Evolutionary conservation across 805 yeast genomes (phyloP).

Genomic region (Lipomyces orientalis): DNA sequence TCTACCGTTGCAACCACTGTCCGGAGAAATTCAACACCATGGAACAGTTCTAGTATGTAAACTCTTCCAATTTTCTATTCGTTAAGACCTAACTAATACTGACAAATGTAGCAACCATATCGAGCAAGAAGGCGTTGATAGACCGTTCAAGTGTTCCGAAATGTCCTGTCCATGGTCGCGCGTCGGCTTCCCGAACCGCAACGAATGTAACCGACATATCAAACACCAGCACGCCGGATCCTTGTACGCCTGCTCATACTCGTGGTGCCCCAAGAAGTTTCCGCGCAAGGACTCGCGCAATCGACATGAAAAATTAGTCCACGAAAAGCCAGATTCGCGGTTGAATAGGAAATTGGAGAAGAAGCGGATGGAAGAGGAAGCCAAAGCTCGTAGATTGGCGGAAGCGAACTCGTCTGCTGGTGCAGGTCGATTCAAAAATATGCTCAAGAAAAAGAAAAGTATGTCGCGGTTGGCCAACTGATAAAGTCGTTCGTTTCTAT

Average conservation of each 20-base stretch:
- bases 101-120: constrained; percentile 45
- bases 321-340: constrained; percentile 50
- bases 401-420: background rate
- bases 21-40: constrained; percentile 44
- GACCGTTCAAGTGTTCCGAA: constrained; percentile 48
- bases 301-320: constrained; percentile 48
- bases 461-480: constrained; percentile 1
- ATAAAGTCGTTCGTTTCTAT: background rate
- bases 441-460: constrained; percentile 2
- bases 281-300: constrained; percentile 46
- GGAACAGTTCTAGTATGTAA: constrained; percentile 39
- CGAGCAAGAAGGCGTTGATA: constrained; percentile 44
- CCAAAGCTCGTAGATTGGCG: constrained; percentile 8
- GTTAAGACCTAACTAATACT: background rate
- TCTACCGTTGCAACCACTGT: constrained; percentile 50
- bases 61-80: background rate
- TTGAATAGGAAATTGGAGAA: constrained; percentile 46
- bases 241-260: constrained; percentile 36
- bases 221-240: constrained; percentile 42
- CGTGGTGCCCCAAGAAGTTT: constrained; percentile 40
- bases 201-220: constrained; percentile 49
- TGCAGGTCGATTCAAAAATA: background rate
- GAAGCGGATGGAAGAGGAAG: constrained; percentile 32
- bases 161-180: constrained; percentile 51
- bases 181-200: constrained; percentile 49